Evolutionary conservation across 139 green algal genomes (phyloP), one percentile per base, ranked within the genome.

Genomic region (Nannochloris sp.): DNA sequence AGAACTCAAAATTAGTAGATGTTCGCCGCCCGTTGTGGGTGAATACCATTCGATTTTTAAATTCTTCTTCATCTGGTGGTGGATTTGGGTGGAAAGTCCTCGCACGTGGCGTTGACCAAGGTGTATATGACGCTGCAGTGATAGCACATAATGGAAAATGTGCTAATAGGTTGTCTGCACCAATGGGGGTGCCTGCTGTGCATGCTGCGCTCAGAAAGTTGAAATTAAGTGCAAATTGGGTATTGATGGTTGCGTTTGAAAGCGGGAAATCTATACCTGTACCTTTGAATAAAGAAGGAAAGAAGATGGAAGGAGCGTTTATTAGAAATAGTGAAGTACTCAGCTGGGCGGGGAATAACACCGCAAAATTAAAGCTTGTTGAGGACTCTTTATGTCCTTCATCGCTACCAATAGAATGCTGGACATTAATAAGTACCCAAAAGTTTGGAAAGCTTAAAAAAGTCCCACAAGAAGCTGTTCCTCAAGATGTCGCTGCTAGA

Each of bases 71-170:
- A 42, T 38, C 2, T 67, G 56, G 9, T 42, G 45, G 53, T 33
- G 54, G 13, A 44, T 23, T 6, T 6, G 45, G n/a, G 23, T 53
- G 37, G 33, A 30, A 36, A 54, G 62, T 56, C 39, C 56, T 9
- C 67, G 57, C 60, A 15, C 57, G 13, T 12, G 39, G 3, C 58
- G 65, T 63, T 48, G 36, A 34, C 32, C 59, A 74, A 62, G 72
- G 83, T 12, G 59, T 45, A 12, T 92, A 79, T 62, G 81, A 86
- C 35, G 72, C 72, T 12, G 86, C 89, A 6, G 86, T 91, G 13
- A 88, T 95, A 24, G 83, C 87, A 6, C 87, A 95, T 75, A 95
- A 95, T 54, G 87, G 86, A 42, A 92, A 93, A 65, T 90, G 84
- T 38, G 83, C 81, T 38, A 84, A 83, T 63, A 63, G 81, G 14